phyloP scores from a whole-genome alignment of 2,329 filamentous ascomycete genomes.

The Alternaria triticina region DNA sequence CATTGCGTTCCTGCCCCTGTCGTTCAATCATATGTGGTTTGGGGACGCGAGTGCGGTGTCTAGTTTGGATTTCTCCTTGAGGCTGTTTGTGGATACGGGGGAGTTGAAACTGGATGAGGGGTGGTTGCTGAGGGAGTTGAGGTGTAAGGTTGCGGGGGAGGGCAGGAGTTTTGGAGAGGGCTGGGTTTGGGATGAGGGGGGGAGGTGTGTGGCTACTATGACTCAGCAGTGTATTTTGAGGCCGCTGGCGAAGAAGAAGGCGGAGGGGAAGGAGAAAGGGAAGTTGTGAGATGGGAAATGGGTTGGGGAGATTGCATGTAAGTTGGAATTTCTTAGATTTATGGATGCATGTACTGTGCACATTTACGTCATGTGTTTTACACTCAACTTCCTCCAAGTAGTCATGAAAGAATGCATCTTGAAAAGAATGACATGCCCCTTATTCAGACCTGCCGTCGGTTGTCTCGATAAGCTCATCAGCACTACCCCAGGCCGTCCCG shows the following conservation, averaged over 20 bases:
- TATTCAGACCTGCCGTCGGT: background rate
- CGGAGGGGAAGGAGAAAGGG: background rate
- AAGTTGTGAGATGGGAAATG: slow-evolving; percentile 13
- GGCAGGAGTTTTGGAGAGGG: slow-evolving; percentile 56
- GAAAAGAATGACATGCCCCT: background rate
- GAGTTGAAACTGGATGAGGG: slow-evolving; percentile 38
- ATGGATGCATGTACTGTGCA: background rate
- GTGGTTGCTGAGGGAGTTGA: slow-evolving; percentile 56
- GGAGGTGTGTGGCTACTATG: slow-evolving; percentile 56
- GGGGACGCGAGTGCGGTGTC: slow-evolving; percentile 55
- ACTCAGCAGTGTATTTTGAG: slow-evolving; percentile 55
- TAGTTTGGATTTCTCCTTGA: slow-evolving; percentile 59
- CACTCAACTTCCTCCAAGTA: background rate
- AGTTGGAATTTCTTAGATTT: background rate
- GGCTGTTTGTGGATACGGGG: slow-evolving; percentile 50
- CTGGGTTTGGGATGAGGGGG: slow-evolving; percentile 54
- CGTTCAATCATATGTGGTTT: slow-evolving; percentile 52
- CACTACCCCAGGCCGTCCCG: background rate
- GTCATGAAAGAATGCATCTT: background rate
- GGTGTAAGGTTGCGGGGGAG: slow-evolving; percentile 45
- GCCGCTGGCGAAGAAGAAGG: slow-evolving; percentile 19
- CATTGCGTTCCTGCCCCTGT: slow-evolving; percentile 54
- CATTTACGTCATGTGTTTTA: background rate
- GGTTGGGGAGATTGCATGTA: background rate
- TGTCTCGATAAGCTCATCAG: background rate